phyloP scores from a whole-genome alignment of 1,284 basidiomycete species.

The Fomitopsis palustris region DNA sequence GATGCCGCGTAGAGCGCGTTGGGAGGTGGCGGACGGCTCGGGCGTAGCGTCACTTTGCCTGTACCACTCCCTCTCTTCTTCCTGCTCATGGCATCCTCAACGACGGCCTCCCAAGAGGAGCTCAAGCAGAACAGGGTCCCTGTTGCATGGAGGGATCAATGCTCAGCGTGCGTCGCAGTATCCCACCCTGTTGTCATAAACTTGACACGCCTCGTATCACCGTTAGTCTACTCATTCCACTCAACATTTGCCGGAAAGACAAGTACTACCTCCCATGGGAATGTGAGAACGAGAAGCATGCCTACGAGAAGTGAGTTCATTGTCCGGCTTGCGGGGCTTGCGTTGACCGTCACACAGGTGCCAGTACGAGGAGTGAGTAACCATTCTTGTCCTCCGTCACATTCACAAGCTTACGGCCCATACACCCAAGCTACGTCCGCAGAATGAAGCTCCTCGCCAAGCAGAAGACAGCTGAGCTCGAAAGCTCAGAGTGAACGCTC shows the following conservation, averaged over 20 bases:
- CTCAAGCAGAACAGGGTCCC: conserved; percentile 77
- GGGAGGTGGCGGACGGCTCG: background rate
- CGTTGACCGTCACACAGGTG: conserved; percentile 47
- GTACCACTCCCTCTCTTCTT: background rate
- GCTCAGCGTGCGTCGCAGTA: conserved; percentile 73
- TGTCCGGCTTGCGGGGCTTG: conserved; percentile 4
- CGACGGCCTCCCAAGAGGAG: conserved; percentile 82
- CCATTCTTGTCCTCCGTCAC: background rate
- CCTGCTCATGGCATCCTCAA: conserved; percentile 57
- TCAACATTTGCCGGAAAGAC: conserved; percentile 78
- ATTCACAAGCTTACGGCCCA: conserved; percentile 9
- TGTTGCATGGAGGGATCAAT: conserved; percentile 85
- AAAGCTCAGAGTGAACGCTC: conserved; percentile 38
- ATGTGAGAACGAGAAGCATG: conserved; percentile 77
- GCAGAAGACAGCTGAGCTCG: conserved; percentile 63
- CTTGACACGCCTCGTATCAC: background rate
- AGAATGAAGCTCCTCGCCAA: conserved; percentile 80
- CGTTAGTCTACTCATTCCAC: conserved; percentile 76
- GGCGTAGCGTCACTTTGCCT: too few relatives aligned
- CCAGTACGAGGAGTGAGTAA: conserved; percentile 85
- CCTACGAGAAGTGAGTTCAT: conserved; percentile 65
- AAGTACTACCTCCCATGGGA: conserved; percentile 78
- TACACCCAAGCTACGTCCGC: conserved; percentile 63
- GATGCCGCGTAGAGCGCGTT: background rate
- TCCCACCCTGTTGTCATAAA: background rate